Evolutionary conservation across 2,329 filamentous ascomycete species (phyloP).

Genomic region (Fusarium praegraminearum): DNA sequence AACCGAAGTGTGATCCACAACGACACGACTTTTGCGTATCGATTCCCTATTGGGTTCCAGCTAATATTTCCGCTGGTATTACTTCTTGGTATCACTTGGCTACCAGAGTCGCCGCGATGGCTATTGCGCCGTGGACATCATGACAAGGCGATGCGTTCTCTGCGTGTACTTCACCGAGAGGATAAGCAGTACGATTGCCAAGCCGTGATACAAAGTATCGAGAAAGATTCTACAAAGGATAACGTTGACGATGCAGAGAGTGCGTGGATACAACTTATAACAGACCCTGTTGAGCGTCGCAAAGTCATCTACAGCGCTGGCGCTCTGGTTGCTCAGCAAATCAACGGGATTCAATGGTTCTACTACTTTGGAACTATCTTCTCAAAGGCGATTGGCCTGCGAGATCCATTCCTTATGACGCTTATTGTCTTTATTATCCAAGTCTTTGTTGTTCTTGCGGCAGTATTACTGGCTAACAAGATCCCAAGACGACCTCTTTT

Average conservation of each 20-base stretch:
- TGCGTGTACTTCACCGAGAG: conserved; percentile 58
- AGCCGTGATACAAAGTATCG: conserved; percentile 56
- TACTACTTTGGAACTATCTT: conserved; percentile 60
- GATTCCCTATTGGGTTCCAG: conserved; percentile 51
- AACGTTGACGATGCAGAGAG: conserved; percentile 48
- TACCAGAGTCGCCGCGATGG: conserved; percentile 50
- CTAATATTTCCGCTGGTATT: conserved; percentile 46
- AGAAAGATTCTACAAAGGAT: conserved; percentile 57
- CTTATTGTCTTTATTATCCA: conserved; percentile 59
- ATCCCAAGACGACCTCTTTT: conserved; percentile 55
- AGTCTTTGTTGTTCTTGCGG: conserved; percentile 55
- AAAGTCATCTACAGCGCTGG: conserved; percentile 60
- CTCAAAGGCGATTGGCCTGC: conserved; percentile 56
- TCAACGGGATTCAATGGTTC: conserved; percentile 63
- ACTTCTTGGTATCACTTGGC: conserved; percentile 38
- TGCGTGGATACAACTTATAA: conserved; percentile 56
- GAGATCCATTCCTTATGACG: conserved; percentile 57
- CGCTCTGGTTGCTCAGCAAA: conserved; percentile 60
- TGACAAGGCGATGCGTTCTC: conserved; percentile 55
- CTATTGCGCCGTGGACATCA: conserved; percentile 54
- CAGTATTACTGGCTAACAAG: conserved; percentile 57
- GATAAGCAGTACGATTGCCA: conserved; percentile 54
- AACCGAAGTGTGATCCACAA: conserved; percentile 48
- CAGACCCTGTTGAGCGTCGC: conserved; percentile 59
- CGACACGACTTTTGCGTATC: conserved; percentile 49